These are phyloP conservation scores for Termitomyces sp. DNA, from an alignment of 768 basidiomycete species.

Conservation along the genomic window DNA sequence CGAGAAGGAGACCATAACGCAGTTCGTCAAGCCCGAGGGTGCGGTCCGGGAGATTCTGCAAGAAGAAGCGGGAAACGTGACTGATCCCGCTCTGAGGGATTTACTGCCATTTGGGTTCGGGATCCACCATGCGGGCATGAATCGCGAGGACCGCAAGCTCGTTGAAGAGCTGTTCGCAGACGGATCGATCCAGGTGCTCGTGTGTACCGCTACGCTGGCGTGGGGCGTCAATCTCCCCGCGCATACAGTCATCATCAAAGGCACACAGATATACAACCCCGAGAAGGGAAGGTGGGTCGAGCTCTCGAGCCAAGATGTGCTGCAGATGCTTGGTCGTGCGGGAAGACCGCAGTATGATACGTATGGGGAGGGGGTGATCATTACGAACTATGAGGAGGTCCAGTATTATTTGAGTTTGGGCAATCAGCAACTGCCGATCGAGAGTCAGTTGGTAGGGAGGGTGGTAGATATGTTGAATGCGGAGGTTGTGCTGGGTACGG, in stretches of 20 bases:
- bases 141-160: slow-evolving; percentile 81
- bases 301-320: slow-evolving; percentile 89
- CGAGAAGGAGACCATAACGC: slow-evolving; percentile 94
- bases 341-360: slow-evolving; percentile 98
- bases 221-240: slow-evolving; percentile 99
- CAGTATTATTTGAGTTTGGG: slow-evolving; percentile 95
- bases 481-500: slow-evolving; percentile 92
- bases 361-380: slow-evolving; percentile 96
- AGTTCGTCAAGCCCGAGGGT: slow-evolving; percentile 92
- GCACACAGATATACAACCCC: slow-evolving; percentile 99
- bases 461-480: slow-evolving; percentile 96
- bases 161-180: slow-evolving; percentile 96
- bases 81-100: slow-evolving; percentile 81
- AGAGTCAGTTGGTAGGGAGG: slow-evolving; percentile 89
- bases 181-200: slow-evolving; percentile 88
- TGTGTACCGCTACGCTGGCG: slow-evolving; percentile 96
- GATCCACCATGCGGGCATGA: slow-evolving; percentile 98
- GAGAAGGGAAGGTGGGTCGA: slow-evolving; percentile 99
- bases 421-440: slow-evolving; percentile 98
- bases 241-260: slow-evolving; percentile 98
- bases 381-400: slow-evolving; percentile 95
- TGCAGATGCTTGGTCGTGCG: slow-evolving; percentile 98
- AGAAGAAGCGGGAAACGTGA: slow-evolving; percentile 78
- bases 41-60: slow-evolving; percentile 88
- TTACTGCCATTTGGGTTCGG: slow-evolving; percentile 95